Evolutionary conservation across 768 basidiomycete genomes (phyloP), one percentile per base, ranked within the genome.

Genomic region (Amanita rimosa): DNA sequence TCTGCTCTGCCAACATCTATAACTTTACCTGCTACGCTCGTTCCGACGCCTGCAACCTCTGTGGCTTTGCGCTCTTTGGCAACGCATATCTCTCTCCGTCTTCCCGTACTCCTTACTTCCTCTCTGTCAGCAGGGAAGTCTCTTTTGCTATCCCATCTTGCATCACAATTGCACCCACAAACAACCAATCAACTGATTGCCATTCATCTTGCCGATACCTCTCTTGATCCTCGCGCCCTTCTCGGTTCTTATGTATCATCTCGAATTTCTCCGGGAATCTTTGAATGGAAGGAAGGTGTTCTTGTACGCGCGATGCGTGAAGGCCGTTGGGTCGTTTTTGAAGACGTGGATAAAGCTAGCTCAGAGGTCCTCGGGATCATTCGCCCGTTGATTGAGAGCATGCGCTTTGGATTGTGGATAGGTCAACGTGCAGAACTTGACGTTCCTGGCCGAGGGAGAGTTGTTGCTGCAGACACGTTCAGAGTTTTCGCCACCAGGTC

Each of bases 221-320:
- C 95, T 2, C 73, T 99, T 39, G 95, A 99, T 59, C 85, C 94
- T 26, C 85, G 95, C 19, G 85, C 92, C 0, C 74, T 99, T 4
- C 75, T 99, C 37, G 95, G 96, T 4, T 93, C 91, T 2, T 95
- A 98, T 51, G 71, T 91, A 2, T 95, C 95, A 1, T 96, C 95
- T 0, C 72, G 84, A 0, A 79, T 75, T 1, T 76, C 76, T 21
- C 82, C 91, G 0, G 95, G 95, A 4, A 81, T 79, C 2, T 99
- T 99, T 57, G 90, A 95, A 56, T 99, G 94, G 89, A 89, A 85
- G 64, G 93, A 97, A 54, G 96, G 96, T 5, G 83, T 93, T 0
- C 71, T 99, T 31, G 82, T 94, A 8, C 84, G 87, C 34, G 84
- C 94, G 0, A 83, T 98, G 75, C 74, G 79, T 36, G 83, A 89